Evolutionary conservation across 2,329 filamentous ascomycete genomes (phyloP), one percentile per base, ranked within the genome.

Genomic region (Penicillium sp.): DNA sequence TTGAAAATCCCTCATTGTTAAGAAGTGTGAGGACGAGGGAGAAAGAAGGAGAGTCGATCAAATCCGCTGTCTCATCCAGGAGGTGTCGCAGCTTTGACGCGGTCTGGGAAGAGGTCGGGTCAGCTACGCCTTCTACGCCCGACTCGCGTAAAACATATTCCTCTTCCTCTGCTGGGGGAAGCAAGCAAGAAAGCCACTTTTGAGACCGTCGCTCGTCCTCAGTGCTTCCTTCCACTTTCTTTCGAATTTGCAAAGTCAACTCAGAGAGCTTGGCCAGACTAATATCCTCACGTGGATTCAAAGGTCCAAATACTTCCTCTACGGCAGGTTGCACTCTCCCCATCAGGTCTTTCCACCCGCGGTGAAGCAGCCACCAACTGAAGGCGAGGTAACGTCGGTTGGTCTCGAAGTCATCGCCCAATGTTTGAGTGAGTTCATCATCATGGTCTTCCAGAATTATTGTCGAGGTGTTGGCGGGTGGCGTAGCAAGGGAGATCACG

Each of bases 281-380:
- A 57, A 99, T 82, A 59, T 96, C 88, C 67, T 97, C 93, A 47
- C 92, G 85, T 1, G 92, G 92, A 71, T 91, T 96, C 47, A 97
- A 79, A 59, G 85, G 82, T n/a, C 91, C 90, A 73, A 97, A 97
- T 25, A 93, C 89, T 50, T 95, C 88, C 65, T 88, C 88, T 25
- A 99, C 94, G 4, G 91, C 91, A n/a, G 80, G 78, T 69, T 91
- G 87, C 45, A 99, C 92, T 61, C 87, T 88, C 54, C 85, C 80
- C 82, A 91, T 88, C 54, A 97, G 78, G 55, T 91, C 85, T 62
- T 86, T 85, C 87, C 91, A 97, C 41, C 94, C 94, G 62, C 86
- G 85, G 75, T 99, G 93, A 45, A 99, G 80, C 44, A 99, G 78
- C 92, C 93, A 99, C 94, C 94, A 99, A 75, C 91, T 96, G 73